These are phyloP conservation scores for Globisporangium spinosum DNA, from an alignment of 352 stramenopile genomes.

Conservation along the genomic window DNA sequence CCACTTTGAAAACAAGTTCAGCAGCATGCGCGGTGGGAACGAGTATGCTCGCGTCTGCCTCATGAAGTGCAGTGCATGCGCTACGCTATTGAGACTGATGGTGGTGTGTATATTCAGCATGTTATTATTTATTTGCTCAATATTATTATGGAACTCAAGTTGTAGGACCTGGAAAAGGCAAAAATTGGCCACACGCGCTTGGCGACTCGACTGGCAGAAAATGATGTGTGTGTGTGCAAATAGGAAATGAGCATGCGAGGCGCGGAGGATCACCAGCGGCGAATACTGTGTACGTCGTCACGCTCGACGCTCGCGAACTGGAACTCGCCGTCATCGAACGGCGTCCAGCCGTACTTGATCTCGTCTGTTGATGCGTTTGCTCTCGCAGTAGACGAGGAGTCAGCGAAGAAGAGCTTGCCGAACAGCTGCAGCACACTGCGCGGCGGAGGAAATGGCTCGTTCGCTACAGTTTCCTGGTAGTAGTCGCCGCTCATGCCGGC, in stretches of 20 bases:
- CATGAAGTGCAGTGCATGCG: no score
- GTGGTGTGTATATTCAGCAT: not conserved
- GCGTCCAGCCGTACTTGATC: constrained; percentile 22
- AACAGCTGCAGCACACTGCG: constrained; percentile 1
- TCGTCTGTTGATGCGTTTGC: not conserved
- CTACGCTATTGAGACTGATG: not conserved
- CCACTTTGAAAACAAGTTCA: no score
- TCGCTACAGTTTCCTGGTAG: not conserved
- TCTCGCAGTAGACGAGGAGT: not conserved
- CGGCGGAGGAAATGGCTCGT: not conserved
- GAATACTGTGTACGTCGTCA: not conserved
- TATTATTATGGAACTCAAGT: not conserved
- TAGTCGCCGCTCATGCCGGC: constrained; percentile 7
- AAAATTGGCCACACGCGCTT: not conserved
- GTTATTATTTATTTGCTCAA: not conserved
- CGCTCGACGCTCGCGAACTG: constrained; percentile 16
- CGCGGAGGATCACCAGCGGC: not conserved
- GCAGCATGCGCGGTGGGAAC: no score
- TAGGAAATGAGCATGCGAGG: not conserved
- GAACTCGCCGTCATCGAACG: constrained; percentile 20
- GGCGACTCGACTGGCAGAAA: not conserved
- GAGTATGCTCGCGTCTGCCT: no score
- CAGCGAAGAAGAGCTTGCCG: constrained; percentile 2
- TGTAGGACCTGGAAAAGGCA: not conserved
- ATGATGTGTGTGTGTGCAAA: not conserved